Conservation (phyloP, 257 asterid species). For the Nicotiana obtusifolia region DNA sequence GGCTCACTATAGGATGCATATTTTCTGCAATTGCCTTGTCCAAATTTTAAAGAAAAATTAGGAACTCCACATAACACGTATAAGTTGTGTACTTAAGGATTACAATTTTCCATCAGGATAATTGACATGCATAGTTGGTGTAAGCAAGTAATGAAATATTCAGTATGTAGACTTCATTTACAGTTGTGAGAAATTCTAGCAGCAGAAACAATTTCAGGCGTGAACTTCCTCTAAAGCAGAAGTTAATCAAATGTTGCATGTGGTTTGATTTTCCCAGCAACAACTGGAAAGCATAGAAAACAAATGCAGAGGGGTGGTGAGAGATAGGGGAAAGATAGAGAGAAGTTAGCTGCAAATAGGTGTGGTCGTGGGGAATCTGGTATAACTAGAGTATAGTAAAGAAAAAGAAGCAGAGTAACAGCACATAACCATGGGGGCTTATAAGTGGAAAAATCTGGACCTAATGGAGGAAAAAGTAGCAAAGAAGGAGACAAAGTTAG, state of each 20-base stretch:
- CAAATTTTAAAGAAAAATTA: background rate
- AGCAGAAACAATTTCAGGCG: background rate
- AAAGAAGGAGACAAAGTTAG: background rate
- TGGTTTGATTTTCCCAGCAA: background rate
- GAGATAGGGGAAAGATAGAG: background rate
- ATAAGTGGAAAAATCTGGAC: background rate
- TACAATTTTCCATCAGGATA: background rate
- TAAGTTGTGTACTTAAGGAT: background rate
- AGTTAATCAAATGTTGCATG: background rate
- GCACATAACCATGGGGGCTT: background rate
- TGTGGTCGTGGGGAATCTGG: background rate
- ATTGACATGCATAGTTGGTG: background rate
- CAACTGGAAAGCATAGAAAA: background rate
- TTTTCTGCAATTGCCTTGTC: conserved; percentile 1
- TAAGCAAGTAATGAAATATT: background rate
- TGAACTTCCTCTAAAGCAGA: background rate
- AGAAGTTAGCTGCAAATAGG: background rate
- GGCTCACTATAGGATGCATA: background rate
- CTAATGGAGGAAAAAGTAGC: background rate
- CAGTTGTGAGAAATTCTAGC: background rate
- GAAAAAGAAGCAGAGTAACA: background rate
- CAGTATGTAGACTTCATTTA: background rate
- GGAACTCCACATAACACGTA: background rate
- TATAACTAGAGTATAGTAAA: background rate
- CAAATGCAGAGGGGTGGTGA: background rate